Conservation (phyloP, 106 monocot genomes). For the Vanilla planifolia region DNA sequence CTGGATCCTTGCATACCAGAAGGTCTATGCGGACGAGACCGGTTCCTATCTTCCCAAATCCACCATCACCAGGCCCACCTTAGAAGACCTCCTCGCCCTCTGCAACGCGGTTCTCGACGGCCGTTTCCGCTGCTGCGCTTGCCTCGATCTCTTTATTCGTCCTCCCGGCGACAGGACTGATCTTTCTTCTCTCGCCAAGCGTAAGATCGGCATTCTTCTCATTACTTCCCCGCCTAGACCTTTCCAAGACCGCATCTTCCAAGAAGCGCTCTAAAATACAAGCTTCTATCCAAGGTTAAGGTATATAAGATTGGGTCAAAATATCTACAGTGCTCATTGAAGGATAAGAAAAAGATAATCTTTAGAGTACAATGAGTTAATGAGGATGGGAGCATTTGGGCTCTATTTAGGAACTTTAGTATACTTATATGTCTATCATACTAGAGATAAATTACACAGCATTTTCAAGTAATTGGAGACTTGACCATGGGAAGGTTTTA, state of each 20-base stretch:
- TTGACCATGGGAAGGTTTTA: conserved; percentile 80
- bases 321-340: conserved; percentile 80
- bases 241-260: conserved; percentile 88
- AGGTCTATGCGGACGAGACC: conserved; percentile 81
- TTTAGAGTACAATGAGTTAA: conserved; percentile 79
- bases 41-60: conserved; percentile 73
- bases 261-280: conserved; percentile 91
- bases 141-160: conserved; percentile 66
- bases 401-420: conserved; percentile 84
- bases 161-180: conserved; percentile 75
- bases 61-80: conserved; percentile 37
- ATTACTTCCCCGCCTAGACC: conserved; percentile 60
- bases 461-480: conserved; percentile 72
- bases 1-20: conserved; percentile 95
- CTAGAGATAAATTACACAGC: conserved; percentile 92
- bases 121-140: conserved; percentile 80
- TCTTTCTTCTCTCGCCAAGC: conserved; percentile 75
- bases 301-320: conserved; percentile 95
- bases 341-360: conserved; percentile 96
- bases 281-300: conserved; percentile 87
- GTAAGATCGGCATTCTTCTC: conserved; percentile 72
- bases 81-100: conserved; percentile 70
- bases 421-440: conserved; percentile 81
- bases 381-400: conserved; percentile 92
- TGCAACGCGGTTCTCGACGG: conserved; percentile 89